Evolutionary conservation across 208 protist genomes (phyloP), one percentile per base, ranked within the genome.

Genomic region (Plasmodiophora brassicae): DNA sequence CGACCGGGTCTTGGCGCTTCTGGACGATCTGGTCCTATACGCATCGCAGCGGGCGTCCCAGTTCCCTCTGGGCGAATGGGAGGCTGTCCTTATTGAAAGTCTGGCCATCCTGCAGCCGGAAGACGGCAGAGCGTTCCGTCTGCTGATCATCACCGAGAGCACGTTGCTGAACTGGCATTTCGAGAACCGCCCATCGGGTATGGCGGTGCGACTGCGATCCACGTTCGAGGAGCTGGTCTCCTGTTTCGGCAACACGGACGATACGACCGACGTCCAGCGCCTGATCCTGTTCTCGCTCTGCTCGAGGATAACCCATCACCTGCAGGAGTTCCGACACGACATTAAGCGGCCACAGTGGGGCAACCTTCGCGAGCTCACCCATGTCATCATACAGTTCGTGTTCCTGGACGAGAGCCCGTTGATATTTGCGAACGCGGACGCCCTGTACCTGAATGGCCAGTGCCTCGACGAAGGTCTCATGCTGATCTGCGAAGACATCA

Each of bases 211-310:
- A 78, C 14, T 78, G 10, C 65, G 65, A 32, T 78, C 65, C 32
- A 78, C n/a, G 41, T 78, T 78, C 65, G 41, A 78, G 32, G 65
- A 78, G 65, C n/a, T 78, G 14, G n/a, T 32, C 41, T n/a, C 14
- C 10, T 36, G n/a, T 5, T 78, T 78, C n/a, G 65, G 65, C 10
- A 5, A n/a, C 5, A 38, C 41, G 32, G 65, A 78, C 65, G 65
- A 78, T 32, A 32, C 41, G 32, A 78, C 65, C 5, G 65, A 78
- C n/a, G 65, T 78, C 41, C 65, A 78, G n/a, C 65, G 65, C 5
- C n/a, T 78, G 5, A 78, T 78, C n/a, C n/a, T 78, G 20, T 78
- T 78, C 41, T 78, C 65, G 65, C n/a, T 78, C 14, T 78, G 65
- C 41, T 78, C 65, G 32, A n/a, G 65, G 41, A 38, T 78, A 5